Percentiles rank a stretch among this genome's conserved stretches.
phyloP scores from a whole-genome alignment of 2,329 filamentous ascomycete species.

The Sordariomycetes sp. region DNA sequence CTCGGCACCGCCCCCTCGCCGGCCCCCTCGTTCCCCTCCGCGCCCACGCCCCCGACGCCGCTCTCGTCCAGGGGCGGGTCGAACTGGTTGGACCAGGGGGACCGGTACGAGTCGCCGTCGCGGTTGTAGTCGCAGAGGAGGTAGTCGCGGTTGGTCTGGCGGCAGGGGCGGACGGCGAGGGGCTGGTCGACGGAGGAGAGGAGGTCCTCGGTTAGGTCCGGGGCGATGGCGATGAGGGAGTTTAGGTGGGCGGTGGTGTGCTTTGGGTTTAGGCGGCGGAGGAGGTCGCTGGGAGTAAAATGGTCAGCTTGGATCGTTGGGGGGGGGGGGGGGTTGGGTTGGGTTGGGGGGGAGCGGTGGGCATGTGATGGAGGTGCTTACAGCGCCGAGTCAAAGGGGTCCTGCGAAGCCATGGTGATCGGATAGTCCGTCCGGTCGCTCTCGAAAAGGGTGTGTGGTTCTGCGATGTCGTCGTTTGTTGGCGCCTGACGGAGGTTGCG shows the following conservation, averaged over 20 bases:
- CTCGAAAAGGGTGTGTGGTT: not conserved
- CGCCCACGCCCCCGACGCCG: conserved; percentile 22
- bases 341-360: not conserved
- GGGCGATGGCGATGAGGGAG: conserved; percentile 76
- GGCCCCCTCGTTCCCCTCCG: conserved; percentile 41
- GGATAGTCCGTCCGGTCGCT: not conserved
- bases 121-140: conserved; percentile 99
- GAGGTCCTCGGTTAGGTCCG: conserved; percentile 90
- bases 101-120: conserved; percentile 93
- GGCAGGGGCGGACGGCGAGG: conserved; percentile 73
- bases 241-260: conserved; percentile 80
- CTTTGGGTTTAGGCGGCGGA: conserved; percentile 92
- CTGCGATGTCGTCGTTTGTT: not conserved
- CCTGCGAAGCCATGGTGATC: conserved; percentile 35
- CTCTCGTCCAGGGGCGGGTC: conserved; percentile 71
- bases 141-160: conserved; percentile 84
- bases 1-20: conserved; percentile 78
- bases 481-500: not conserved
- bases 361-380: conserved; percentile 26
- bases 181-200: conserved; percentile 96
- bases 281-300: conserved; percentile 65
- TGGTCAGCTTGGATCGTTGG: not conserved
- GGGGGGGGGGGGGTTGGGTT: no score
- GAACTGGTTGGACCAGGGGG: conserved; percentile 98
- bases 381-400: conserved; percentile 67